Conservation (phyloP, 108 stramenopile species). For the Schizochytrium sp. region DNA sequence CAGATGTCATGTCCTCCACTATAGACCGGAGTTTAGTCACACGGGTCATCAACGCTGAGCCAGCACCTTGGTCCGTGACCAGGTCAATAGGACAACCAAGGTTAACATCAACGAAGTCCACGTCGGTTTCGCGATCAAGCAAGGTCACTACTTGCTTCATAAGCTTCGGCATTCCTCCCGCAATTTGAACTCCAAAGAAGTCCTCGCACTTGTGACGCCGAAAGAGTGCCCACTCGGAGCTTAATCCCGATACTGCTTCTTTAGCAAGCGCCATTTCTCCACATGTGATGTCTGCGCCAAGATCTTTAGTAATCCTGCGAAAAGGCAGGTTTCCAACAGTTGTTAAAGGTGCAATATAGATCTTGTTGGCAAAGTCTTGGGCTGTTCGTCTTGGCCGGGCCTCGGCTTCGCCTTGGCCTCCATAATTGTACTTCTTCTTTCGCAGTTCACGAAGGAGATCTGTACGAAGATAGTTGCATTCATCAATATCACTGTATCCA, state of each 20-base stretch:
- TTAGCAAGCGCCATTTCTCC: conserved; percentile 96
- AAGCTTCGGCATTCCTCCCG: conserved; percentile 89
- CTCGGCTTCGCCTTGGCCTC: not conserved
- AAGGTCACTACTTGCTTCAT: conserved; percentile 83
- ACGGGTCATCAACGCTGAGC: conserved; percentile 87
- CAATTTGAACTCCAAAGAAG: conserved; percentile 95
- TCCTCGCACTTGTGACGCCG: conserved; percentile 91
- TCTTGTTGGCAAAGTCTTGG: conserved; percentile 74
- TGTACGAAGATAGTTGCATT: conserved; percentile 22
- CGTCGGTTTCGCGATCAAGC: conserved; percentile 75
- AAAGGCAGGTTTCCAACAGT: conserved; percentile 98
- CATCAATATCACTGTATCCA: not conserved
- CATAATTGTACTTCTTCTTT: conserved; percentile 30
- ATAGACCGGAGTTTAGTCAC: conserved; percentile 83
- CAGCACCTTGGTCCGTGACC: conserved; percentile 91
- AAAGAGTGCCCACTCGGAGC: conserved; percentile 92
- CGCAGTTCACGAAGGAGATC: not conserved
- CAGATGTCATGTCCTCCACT: conserved; percentile 80
- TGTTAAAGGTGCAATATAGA: conserved; percentile 97
- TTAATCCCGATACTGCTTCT: conserved; percentile 85
- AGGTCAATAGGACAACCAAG: conserved; percentile 97
- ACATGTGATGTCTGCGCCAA: conserved; percentile 98
- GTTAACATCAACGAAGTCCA: conserved; percentile 98
- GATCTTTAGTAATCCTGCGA: conserved; percentile 92
- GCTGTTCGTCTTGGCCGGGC: not conserved